Percentiles rank a stretch among this genome's conserved stretches.
These are phyloP conservation scores for Talaromyces sp. DNA, from an alignment of 2,329 filamentous ascomycete genomes.

Conservation along the genomic window DNA sequence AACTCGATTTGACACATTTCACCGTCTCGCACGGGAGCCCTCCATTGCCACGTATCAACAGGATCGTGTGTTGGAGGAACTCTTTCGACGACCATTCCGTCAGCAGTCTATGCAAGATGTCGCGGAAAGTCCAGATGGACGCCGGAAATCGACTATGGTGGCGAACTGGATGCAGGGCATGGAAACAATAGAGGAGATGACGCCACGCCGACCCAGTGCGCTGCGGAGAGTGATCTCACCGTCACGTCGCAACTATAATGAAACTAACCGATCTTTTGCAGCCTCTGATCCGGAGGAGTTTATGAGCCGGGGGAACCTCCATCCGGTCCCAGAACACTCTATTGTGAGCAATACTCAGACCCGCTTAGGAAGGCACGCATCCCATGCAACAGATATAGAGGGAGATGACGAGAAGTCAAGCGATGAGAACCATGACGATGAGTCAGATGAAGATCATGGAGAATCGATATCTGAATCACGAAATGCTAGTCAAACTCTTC, in stretches of 20 bases:
- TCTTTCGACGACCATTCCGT: slow-evolving; percentile 70
- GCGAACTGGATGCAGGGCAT: slow-evolving; percentile 82
- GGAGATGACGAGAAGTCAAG: slow-evolving; percentile 87
- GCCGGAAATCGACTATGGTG: slow-evolving; percentile 75
- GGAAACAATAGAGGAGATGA: slow-evolving; percentile 57
- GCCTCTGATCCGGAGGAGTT: slow-evolving; percentile 57
- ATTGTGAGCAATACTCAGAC: slow-evolving; percentile 25
- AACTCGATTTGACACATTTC: slow-evolving; percentile 64
- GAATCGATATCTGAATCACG: slow-evolving; percentile 20
- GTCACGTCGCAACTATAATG: slow-evolving; percentile 50
- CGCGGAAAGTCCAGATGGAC: slow-evolving; percentile 57
- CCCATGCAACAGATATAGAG: slow-evolving; percentile 73
- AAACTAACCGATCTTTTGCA: slow-evolving; percentile 49
- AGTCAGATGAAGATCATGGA: slow-evolving; percentile 26
- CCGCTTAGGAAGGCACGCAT: slow-evolving; percentile 42
- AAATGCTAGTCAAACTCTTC: slow-evolving; percentile 20
- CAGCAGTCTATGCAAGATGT: slow-evolving; percentile 61
- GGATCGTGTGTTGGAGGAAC: slow-evolving; percentile 83
- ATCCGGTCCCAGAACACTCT: slow-evolving; percentile 38
- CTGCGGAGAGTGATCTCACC: slow-evolving; percentile 38
- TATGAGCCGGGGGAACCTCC: slow-evolving; percentile 29
- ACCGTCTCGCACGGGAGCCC: slow-evolving; percentile 67
- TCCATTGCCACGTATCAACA: slow-evolving; percentile 87
- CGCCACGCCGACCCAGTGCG: slow-evolving; percentile 56
- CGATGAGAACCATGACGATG: slow-evolving; percentile 62